phyloP scores from a whole-genome alignment of 1,139 yeast genomes.

The Zygosaccharomyces pseudobailii region DNA sequence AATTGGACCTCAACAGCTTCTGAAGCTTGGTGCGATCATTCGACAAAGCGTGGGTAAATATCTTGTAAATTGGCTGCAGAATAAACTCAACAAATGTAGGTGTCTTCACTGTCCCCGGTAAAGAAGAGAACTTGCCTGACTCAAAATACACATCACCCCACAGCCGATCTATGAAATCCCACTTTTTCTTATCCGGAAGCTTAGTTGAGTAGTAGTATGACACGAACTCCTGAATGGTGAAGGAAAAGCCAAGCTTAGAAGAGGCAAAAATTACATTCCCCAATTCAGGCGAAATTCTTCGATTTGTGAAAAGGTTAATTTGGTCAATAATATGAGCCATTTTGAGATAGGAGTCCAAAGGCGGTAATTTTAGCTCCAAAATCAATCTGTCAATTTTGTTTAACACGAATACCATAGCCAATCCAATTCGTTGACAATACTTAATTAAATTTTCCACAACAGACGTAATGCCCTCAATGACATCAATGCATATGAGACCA shows the following conservation, averaged over 20 bases:
- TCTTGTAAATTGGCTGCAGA: slow-evolving; percentile 75
- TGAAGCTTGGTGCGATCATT: slow-evolving; percentile 44
- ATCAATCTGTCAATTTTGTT: slow-evolving; percentile 82
- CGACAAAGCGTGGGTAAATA: slow-evolving; percentile 59
- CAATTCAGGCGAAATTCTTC: slow-evolving; percentile 52
- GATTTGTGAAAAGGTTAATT: slow-evolving; percentile 49
- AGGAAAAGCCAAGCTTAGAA: slow-evolving; percentile 53
- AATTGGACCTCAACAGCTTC: slow-evolving; percentile 42
- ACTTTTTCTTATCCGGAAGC: slow-evolving; percentile 35
- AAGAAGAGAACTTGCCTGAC: slow-evolving; percentile 39
- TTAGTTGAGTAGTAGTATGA: slow-evolving; percentile 41
- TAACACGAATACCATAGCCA: slow-evolving; percentile 58
- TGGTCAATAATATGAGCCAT: slow-evolving; percentile 58
- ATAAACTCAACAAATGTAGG: slow-evolving; percentile 62
- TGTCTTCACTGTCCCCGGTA: slow-evolving; percentile 27
- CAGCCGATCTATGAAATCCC: slow-evolving; percentile 47
- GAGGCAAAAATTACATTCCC: slow-evolving; percentile 76
- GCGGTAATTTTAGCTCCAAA: slow-evolving; percentile 71
- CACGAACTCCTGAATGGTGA: slow-evolving; percentile 65
- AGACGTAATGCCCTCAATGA: slow-evolving; percentile 68
- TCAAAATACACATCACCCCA: slow-evolving; percentile 78
- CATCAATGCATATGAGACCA: slow-evolving; percentile 70
- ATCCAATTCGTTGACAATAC: slow-evolving; percentile 26
- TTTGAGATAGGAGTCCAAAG: slow-evolving; percentile 68
- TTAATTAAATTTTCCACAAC: slow-evolving; percentile 25